A percentile compares a stretch with the other conserved stretches of the same genome.
Conservation (phyloP, 2,329 filamentous ascomycete species). For the Seiridium cupressi region DNA sequence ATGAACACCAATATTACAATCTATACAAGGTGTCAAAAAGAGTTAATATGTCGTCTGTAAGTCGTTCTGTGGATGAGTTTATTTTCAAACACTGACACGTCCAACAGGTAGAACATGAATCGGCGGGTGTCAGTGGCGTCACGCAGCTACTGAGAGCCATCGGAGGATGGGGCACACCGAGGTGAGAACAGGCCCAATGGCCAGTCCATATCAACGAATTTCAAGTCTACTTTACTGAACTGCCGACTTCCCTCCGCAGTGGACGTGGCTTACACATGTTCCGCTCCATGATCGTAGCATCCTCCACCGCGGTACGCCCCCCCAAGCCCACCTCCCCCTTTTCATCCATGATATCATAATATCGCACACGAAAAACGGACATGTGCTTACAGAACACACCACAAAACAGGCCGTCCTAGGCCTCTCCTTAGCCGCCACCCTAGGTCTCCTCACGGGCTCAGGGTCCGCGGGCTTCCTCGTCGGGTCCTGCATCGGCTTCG, state of each 20-base stretch:
- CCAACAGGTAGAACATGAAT: neutral
- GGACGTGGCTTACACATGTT: neutral
- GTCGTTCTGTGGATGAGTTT: too few species aligned
- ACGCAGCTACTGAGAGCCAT: neutral
- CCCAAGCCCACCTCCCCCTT: neutral
- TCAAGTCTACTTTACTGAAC: neutral
- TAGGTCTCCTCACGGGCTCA: neutral
- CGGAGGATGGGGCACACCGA: neutral
- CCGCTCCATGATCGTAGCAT: neutral
- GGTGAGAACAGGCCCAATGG: neutral
- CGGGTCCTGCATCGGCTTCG: conserved; percentile 4
- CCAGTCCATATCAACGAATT: neutral
- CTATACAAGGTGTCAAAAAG: too few species aligned
- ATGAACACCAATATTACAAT: too few species aligned
- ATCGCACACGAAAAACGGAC: neutral
- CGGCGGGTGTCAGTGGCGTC: neutral
- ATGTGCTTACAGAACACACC: neutral
- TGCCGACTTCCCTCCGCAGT: neutral
- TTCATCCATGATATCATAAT: neutral
- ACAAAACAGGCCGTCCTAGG: neutral
- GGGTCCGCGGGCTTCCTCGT: neutral
- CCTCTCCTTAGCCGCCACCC: neutral
- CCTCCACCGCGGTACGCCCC: neutral
- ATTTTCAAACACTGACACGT: neutral
- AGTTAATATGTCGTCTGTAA: too few species aligned